phyloP scores from a whole-genome alignment of 1,139 yeast species.

The Kodamaea sp. region DNA sequence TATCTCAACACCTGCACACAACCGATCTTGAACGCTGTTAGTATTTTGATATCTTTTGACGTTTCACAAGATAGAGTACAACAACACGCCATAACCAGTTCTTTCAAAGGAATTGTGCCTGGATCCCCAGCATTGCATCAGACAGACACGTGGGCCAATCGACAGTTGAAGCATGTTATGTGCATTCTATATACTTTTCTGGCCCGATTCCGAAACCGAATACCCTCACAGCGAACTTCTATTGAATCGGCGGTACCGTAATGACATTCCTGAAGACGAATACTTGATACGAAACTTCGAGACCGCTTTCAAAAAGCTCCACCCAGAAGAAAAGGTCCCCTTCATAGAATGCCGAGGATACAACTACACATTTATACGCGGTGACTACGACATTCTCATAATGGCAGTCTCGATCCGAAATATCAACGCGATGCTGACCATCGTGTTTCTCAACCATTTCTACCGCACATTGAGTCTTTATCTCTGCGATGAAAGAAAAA shows the following conservation, averaged over 20 bases:
- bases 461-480: slow-evolving; percentile 34
- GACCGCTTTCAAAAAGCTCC: slow-evolving; percentile 20
- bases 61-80: too few relatives aligned
- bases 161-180: slow-evolving; percentile 31
- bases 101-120: too few relatives aligned
- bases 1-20: slow-evolving; percentile 3
- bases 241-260: slow-evolving; percentile 37
- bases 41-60: too few relatives aligned
- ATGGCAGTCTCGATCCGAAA: slow-evolving; percentile 36
- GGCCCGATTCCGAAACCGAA: slow-evolving; percentile 32
- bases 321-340: slow-evolving; percentile 32
- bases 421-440: slow-evolving; percentile 43
- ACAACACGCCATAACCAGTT: too few relatives aligned
- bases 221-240: slow-evolving; percentile 37
- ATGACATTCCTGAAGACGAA: slow-evolving; percentile 30
- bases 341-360: slow-evolving; percentile 30
- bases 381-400: slow-evolving; percentile 31
- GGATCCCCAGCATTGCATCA: too few relatives aligned
- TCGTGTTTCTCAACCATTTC: slow-evolving; percentile 37
- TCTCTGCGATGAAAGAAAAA: slow-evolving; percentile 19
- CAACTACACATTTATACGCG: slow-evolving; percentile 32
- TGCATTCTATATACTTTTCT: slow-evolving; percentile 38
- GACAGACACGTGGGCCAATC: too few relatives aligned
- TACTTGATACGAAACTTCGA: slow-evolving; percentile 31
- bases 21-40: too few relatives aligned